These are phyloP conservation scores for Forsythia suspensa DNA, from an alignment of 257 asterid genomes.

Conservation along the genomic window DNA sequence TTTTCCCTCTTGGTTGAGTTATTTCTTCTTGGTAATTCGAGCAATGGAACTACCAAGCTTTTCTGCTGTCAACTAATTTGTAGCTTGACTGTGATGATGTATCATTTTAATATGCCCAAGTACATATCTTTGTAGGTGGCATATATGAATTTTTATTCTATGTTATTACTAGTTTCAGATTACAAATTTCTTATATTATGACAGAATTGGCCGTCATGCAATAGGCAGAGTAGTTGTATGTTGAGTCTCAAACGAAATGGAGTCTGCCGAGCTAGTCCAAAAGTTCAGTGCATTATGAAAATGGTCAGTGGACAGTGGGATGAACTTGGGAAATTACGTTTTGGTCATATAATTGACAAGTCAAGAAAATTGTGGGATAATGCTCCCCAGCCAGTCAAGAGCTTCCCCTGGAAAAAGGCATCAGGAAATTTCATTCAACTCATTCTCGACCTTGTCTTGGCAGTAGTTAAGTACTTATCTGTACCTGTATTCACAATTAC, in stretches of 20 bases:
- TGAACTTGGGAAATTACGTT: slow-evolving; percentile 42
- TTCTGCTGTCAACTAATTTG: neutral
- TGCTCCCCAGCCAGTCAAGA: slow-evolving; percentile 73
- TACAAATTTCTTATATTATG: slow-evolving; percentile 14
- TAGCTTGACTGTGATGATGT: neutral
- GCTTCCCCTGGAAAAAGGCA: slow-evolving; percentile 82
- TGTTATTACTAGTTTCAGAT: slow-evolving; percentile 1
- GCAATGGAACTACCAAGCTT: neutral
- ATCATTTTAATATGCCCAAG: neutral
- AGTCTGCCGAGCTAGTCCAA: slow-evolving; percentile 27
- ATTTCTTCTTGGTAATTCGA: neutral
- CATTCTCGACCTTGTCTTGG: slow-evolving; percentile 56
- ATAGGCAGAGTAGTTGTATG: slow-evolving; percentile 31
- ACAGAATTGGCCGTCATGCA: slow-evolving; percentile 41
- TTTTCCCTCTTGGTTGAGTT: neutral
- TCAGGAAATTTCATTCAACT: slow-evolving; percentile 72
- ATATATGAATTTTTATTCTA: neutral
- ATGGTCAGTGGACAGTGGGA: slow-evolving; percentile 65
- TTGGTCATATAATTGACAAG: slow-evolving; percentile 41
- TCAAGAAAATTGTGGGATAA: slow-evolving; percentile 66
- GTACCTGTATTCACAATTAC: slow-evolving; percentile 62
- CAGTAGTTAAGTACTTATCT: slow-evolving; percentile 58
- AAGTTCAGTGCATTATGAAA: slow-evolving; percentile 49
- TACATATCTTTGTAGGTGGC: neutral
- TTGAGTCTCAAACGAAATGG: slow-evolving; percentile 39